Base-by-base conservation (phyloP, 2,329 filamentous ascomycete species). In the Colletotrichum lupini region DNA sequence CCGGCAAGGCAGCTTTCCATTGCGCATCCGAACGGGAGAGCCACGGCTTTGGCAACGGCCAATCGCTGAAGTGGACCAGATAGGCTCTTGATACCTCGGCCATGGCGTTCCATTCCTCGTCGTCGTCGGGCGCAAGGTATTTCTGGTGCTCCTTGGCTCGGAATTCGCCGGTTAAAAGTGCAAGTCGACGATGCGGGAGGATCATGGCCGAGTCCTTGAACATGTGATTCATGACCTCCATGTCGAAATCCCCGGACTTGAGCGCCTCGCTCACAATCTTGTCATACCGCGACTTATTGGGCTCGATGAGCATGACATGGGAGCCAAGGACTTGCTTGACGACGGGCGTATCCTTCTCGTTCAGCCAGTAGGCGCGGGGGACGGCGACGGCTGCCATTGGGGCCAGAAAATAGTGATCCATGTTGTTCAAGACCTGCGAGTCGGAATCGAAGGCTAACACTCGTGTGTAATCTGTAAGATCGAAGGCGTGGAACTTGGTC, bases 371-470 rank as follows among this genome's bases (percentile, higher is more conserved):
- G 9, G 92, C 93, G 37, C 91, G 88, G 1, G 92, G 91, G 88
- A 94, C 92, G 3, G 92, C 92, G 4, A 92, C 87, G 1, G 88
- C 84, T 1, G 88, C 86, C 1, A 83, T 79, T 0, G 92, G 93
- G 1, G 93, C 84, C 32, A 92, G 87, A 81, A 95, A 95, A 0
- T 94, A 85, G 67, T 94, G 92, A 76, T 95, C 93, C 85, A 94
- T 88, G 26, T 85, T 82, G 72, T 91, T 85, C 4, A 93, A 85
- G 3, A 94, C 82, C 1, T 88, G 88, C 26, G 89, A 85, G 77
- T 94, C 92, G 9, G 91, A 92, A 79, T 94, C 85, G 0, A 87
- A 79, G 59, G 91, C 89, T 8, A 84, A 75, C 1, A 87, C 84
- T 0, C 81, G 79, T 0, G 73, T 68, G 52, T 93, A 94, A 68